Conservation (phyloP, 163 green algal genomes). For the Volvox carteri region DNA sequence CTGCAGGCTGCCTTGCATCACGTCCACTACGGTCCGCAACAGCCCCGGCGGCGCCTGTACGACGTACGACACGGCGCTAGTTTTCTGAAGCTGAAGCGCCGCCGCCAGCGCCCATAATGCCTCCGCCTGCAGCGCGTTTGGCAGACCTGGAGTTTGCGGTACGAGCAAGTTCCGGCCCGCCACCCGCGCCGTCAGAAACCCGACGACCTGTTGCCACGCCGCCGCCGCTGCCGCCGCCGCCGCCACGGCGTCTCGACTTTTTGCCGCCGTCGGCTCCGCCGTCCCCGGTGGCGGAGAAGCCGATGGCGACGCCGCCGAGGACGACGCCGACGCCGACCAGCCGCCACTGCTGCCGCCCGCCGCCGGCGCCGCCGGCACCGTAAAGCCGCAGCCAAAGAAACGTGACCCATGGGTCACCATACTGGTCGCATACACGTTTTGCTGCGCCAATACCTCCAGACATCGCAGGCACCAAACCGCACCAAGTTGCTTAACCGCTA, state of each 20-base stretch:
- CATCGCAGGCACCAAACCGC: constrained; percentile 5
- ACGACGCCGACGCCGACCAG: background rate
- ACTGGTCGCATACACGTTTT: constrained; percentile 38
- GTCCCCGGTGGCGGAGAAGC: background rate
- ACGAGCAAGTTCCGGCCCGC: background rate
- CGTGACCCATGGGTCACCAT: constrained; percentile 19
- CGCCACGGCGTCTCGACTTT: background rate
- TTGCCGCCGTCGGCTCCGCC: background rate
- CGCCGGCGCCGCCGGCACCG: background rate
- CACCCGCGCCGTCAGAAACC: constrained; percentile 4
- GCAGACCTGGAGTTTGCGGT: constrained; percentile 8
- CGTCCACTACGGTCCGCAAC: constrained; percentile 6
- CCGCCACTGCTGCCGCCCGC: background rate
- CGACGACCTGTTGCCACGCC: constrained; percentile 6
- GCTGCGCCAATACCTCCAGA: constrained; percentile 42
- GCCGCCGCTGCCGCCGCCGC: background rate
- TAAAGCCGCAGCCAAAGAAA: constrained; percentile 44
- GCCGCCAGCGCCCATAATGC: constrained; percentile 32
- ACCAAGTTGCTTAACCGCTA: background rate
- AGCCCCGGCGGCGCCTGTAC: constrained; percentile 12
- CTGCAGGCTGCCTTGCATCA: background rate
- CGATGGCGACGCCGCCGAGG: background rate
- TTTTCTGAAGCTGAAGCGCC: constrained; percentile 1
- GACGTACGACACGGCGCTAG: background rate
- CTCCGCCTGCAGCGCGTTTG: constrained; percentile 32